Base-by-base conservation (phyloP, 495 filamentous ascomycete species). In the Niebla homalea region DNA sequence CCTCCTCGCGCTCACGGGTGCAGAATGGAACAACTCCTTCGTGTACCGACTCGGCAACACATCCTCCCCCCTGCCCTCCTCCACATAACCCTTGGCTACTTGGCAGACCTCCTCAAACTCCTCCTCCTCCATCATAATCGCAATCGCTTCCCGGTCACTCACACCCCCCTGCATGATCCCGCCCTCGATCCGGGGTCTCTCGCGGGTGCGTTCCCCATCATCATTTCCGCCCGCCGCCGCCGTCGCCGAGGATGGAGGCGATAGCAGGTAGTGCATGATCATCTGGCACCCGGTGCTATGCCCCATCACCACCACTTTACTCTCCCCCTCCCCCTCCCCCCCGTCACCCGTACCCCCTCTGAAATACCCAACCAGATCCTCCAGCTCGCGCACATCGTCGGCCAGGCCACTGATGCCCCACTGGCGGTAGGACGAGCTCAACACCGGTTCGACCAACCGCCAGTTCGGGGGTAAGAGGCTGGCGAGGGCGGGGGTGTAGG, bases 281-380 rank as follows among this genome's bases (percentile, higher is more conserved):
- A 94, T 88, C 68, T 94, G 92, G 52, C 84, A 87, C 2, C 92
- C 92, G 0, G 83, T 87, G 2, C 83, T 89, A 55, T 94, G 87
- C 10, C 92, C 92, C 75, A 98, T 78, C 11, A 96, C 62, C 8
- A 90, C 81, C n/a, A 94, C 68, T 59, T 82, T 86, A 11, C 69
- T 62, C 0, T 46, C 39, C 0, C 61, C 10, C 26, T 29, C 26
- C 26, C 26, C 26, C 8, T 12, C 23, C 58, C 4, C 61, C 52
- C 32, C 62, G 40, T 14, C 45, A 57, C 4, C 70, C 26, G 5
- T 10, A 35, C 45, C 58, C 4, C 61, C 54, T 36, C 62, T 40
- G 70, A 95, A 76, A 59, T 89, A 89, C 18, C 69, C 60, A n/a
- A 95, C 83, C 45, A 84, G 74, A 19, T 76, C 65, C 0, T 70